Conservation (phyloP, 176 grass and related monocot species). For the Cenchrus purpureus region DNA sequence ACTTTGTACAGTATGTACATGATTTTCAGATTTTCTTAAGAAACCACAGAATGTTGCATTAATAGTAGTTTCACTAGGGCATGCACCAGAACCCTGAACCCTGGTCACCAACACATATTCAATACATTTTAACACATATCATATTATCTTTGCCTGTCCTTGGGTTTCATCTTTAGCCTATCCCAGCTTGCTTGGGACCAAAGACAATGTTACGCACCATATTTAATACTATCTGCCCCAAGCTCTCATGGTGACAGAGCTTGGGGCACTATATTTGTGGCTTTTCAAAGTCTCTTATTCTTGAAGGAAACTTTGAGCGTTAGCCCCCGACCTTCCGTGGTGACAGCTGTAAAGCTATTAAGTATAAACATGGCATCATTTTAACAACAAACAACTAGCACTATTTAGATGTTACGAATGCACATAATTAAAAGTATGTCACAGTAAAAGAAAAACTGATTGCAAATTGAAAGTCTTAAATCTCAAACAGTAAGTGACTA, state of each 20-base stretch:
- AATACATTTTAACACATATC: not conserved
- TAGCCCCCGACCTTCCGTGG: too few relatives aligned
- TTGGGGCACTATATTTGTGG: not conserved
- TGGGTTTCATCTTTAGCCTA: not conserved
- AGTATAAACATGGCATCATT: not conserved
- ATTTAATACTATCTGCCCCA: not conserved
- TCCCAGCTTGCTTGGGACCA: not conserved
- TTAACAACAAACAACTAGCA: not conserved
- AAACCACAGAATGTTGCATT: not conserved
- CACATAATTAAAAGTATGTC: slow-evolving; percentile 8
- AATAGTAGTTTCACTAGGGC: not conserved
- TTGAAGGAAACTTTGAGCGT: not conserved
- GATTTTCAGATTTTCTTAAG: not conserved
- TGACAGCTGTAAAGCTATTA: not conserved
- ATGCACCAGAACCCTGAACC: not conserved
- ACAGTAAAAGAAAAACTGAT: not conserved
- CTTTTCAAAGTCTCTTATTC: not conserved
- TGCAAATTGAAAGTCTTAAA: not conserved
- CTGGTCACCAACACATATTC: not conserved
- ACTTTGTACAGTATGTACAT: not conserved
- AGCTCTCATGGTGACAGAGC: not conserved
- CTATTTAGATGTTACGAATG: not conserved
- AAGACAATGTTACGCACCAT: not conserved
- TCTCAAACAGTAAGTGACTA: slow-evolving; percentile 8
- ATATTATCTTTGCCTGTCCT: not conserved